Percentiles rank a stretch among this genome's conserved stretches.
Conservation (phyloP, 2,329 filamentous ascomycete genomes). For the Fusarium lateritium region DNA sequence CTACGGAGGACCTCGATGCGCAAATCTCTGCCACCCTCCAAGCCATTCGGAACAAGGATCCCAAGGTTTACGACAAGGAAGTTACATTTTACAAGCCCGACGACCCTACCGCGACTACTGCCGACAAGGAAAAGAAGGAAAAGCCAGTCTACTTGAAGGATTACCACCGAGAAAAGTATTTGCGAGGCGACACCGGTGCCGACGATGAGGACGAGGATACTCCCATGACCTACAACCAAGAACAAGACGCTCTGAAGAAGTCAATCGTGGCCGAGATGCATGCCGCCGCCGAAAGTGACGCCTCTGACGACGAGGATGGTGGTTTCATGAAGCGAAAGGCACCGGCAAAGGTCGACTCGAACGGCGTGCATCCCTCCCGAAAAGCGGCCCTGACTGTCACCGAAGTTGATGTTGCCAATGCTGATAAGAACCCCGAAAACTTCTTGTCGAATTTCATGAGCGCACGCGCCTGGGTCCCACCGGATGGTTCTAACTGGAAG, state of each 20-base stretch:
- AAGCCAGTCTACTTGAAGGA: constrained; percentile 90
- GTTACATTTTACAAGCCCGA: constrained; percentile 83
- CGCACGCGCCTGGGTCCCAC: constrained; percentile 89
- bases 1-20: constrained; percentile 86
- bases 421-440: constrained; percentile 90
- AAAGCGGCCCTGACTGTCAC: constrained; percentile 62
- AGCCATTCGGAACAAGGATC: constrained; percentile 92
- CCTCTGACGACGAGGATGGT: constrained; percentile 71
- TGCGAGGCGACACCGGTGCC: constrained; percentile 77
- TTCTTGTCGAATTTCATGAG: constrained; percentile 97
- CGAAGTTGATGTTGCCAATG: constrained; percentile 77
- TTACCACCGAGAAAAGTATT: constrained; percentile 92
- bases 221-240: constrained; percentile 84
- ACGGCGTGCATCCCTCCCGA: constrained; percentile 71
- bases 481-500: constrained; percentile 76
- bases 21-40: constrained; percentile 90
- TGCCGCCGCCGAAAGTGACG: constrained; percentile 68
- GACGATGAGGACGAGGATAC: constrained; percentile 70
- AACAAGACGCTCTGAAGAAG: constrained; percentile 87
- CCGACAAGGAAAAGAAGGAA: constrained; percentile 72
- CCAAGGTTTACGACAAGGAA: constrained; percentile 86
- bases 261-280: constrained; percentile 87
- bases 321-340: constrained; percentile 81
- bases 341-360: constrained; percentile 57
- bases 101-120: constrained; percentile 55